Percentiles rank a stretch among this genome's conserved stretches.
Conservation (phyloP, 164 flowering plant species). For the Echeveria elegans region DNA sequence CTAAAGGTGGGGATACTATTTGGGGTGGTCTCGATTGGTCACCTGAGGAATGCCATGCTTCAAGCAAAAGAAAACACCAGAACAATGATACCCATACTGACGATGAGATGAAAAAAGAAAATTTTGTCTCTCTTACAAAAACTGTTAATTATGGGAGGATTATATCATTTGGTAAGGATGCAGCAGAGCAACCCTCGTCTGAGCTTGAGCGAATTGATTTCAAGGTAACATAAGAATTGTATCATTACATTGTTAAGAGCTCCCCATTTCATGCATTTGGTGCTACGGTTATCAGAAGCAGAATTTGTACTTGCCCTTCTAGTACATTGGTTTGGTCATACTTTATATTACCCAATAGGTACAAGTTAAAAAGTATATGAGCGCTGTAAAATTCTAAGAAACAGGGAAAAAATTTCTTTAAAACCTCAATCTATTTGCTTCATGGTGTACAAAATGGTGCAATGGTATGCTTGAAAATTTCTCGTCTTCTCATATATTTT, state of each 20-base stretch:
- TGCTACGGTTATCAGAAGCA: no score
- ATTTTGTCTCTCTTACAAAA: constrained; percentile 16
- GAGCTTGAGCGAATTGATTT: constrained; percentile 24
- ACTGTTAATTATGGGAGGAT: constrained; percentile 64
- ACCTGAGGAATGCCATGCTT: constrained; percentile 63
- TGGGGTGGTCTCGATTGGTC: constrained; percentile 93
- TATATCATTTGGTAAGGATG: constrained; percentile 28
- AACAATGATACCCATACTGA: constrained; percentile 25
- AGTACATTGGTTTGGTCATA: no score
- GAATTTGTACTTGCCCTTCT: no score
- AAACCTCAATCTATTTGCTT: no score
- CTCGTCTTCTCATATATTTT: no score
- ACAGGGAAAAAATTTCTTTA: no score
- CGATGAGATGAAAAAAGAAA: constrained; percentile 14
- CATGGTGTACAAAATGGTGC: no score
- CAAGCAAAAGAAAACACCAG: constrained; percentile 31
- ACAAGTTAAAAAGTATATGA: not conserved
- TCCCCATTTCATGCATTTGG: not conserved
- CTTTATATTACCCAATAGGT: no score
- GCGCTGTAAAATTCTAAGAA: no score
- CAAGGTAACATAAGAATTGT: constrained; percentile 15
- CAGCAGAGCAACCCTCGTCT: constrained; percentile 20
- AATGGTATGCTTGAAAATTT: no score
- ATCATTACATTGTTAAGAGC: not conserved
- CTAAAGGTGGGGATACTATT: constrained; percentile 80